Evolutionary conservation across 2,329 filamentous ascomycete species (phyloP).

Genomic region (Penicillium sp.): DNA sequence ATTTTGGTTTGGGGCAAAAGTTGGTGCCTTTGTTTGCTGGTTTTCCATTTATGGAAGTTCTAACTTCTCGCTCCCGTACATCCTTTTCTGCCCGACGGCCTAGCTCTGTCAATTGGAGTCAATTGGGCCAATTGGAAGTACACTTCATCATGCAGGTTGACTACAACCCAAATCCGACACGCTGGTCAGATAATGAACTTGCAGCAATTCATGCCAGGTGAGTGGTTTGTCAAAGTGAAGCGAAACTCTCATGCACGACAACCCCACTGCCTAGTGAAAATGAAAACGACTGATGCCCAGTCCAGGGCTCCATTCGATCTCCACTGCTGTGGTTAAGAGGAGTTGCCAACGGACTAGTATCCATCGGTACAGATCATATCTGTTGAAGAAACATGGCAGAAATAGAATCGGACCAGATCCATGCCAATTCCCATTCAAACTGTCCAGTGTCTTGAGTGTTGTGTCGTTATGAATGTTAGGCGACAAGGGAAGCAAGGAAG

Average conservation of each 20-base stretch:
- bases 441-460: background rate
- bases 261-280: constrained; percentile 10
- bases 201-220: constrained; percentile 6
- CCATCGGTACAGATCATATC: background rate
- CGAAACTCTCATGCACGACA: constrained; percentile 12
- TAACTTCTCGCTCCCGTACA: background rate
- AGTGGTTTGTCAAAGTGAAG: constrained; percentile 16
- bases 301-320: constrained; percentile 6
- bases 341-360: background rate
- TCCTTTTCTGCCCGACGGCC: constrained; percentile 15
- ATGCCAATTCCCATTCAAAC: background rate
- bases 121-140: constrained; percentile 8
- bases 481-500: background rate
- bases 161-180: constrained; percentile 10
- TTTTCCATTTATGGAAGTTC: background rate
- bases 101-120: background rate
- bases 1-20: background rate
- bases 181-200: constrained; percentile 13
- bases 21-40: background rate
- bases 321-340: too few species aligned
- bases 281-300: constrained; percentile 10
- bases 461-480: background rate
- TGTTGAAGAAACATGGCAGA: background rate
- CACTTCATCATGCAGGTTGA: constrained; percentile 9
- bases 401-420: background rate